Evolutionary conservation across 2,329 filamentous ascomycete genomes (phyloP), one percentile per base, ranked within the genome.

Genomic region (Aspergillus latus): DNA sequence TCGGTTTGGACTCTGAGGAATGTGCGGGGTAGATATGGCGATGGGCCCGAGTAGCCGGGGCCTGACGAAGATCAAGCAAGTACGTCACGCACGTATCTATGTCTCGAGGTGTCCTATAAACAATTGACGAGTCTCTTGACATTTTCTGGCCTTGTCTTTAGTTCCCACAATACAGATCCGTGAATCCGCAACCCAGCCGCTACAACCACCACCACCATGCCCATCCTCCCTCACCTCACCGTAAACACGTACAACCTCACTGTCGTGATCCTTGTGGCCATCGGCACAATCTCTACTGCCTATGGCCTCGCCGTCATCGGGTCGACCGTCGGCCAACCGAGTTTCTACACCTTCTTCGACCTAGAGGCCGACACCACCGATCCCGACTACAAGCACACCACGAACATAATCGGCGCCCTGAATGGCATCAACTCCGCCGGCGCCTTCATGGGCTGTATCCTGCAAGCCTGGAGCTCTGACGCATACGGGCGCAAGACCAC

Each of bases 381-480:
- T 51, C 70, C 74, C 2, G 75, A 75, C 21, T 79, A 79, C 59
- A 60, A 60, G 1, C 72, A 74, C 44, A 78, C 77, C 1, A 71
- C 74, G 3, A 71, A 73, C 56, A 68, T 76, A 15, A 75, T 78
- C 43, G 77, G 74, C 32, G 77, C 76, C 16, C 68, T 78, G 50
- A 79, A 78, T 64, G 77, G 77, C 36, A 67, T 79, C 5, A 77
- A 76, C 60, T 74, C 72, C 15, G 77, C 75, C 4, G 76, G 76
- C n/a, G 73, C 69, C 26, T 69, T 69, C 36, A 59, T 74, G 16
- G 76, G 72, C 15, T 69, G 68, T 29, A 51, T 72, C 1, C 66
- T 70, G 55, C 74, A 70, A 42, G 68, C 72, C 7, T 78, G 76
- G 73, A 64, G 63, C n/a, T 71, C 71, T 5, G 73, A 78, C 52